A percentile compares a stretch with the other conserved stretches of the same genome.
Evolutionary conservation across 192 early-diverging fungal genomes (phyloP).

Genomic region (Kickxella alabastrina): DNA sequence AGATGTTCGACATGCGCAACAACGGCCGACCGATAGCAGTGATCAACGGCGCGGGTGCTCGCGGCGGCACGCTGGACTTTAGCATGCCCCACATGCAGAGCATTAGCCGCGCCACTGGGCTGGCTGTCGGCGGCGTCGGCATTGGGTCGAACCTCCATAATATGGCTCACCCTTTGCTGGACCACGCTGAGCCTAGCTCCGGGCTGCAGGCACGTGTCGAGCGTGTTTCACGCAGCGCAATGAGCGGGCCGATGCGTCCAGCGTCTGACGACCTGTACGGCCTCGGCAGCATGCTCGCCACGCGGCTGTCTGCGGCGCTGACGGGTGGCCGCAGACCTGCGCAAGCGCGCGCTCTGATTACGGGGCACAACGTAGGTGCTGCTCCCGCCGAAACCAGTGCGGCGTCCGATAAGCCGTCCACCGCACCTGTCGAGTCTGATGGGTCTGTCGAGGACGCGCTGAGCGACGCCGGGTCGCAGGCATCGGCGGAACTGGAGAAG

Average conservation of each 20-base stretch:
- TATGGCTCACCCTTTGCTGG: constrained; percentile 42
- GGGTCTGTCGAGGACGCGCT: constrained; percentile 17
- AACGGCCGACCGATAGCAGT: constrained; percentile 22
- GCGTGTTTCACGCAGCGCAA: constrained; percentile 29
- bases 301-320: constrained; percentile 25
- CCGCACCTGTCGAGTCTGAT: neutral
- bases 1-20: constrained; percentile 2
- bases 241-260: constrained; percentile 19
- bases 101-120: constrained; percentile 15
- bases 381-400: constrained; percentile 14
- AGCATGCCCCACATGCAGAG: constrained; percentile 22
- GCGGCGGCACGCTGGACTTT: constrained; percentile 7
- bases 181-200: constrained; percentile 14
- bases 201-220: constrained; percentile 40
- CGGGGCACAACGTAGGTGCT: constrained; percentile 8
- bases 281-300: constrained; percentile 31
- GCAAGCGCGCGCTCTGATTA: constrained; percentile 20
- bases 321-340: constrained; percentile 40
- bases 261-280: constrained; percentile 39
- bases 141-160: constrained; percentile 9
- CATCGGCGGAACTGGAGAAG: constrained; percentile 20
- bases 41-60: constrained; percentile 16
- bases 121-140: constrained; percentile 13
- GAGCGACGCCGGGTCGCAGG: constrained; percentile 9
- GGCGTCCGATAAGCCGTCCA: constrained; percentile 3